Evolutionary conservation across 139 green algal genomes (phyloP), one percentile per base, ranked within the genome.

Genomic region (Parachlorella kessleri): DNA sequence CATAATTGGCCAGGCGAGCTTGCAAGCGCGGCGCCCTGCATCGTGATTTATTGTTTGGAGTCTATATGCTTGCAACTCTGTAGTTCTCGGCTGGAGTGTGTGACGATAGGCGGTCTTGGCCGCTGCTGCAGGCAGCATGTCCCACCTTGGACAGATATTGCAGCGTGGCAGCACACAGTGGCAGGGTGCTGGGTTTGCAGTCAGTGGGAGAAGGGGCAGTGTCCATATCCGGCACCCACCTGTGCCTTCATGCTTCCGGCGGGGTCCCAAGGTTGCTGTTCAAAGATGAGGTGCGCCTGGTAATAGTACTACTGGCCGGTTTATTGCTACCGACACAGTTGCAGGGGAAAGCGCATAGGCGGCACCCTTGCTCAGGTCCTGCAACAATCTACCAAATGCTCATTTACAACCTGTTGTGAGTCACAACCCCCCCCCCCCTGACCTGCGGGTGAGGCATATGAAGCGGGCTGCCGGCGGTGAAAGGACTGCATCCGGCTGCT

Each of bases 101-200:
- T n/a, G n/a, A n/a, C n/a, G n/a, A n/a, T n/a, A n/a, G n/a, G n/a
- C n/a, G n/a, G n/a, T n/a, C n/a, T n/a, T n/a, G n/a, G n/a, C n/a
- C n/a, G n/a, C n/a, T n/a, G n/a, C n/a, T n/a, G n/a, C n/a, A n/a
- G n/a, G n/a, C n/a, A n/a, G n/a, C n/a, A n/a, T n/a, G 63, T 32
- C 87, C 89, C 36, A 38, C 53, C 0, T 79, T 96, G 35, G 69
- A 85, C 23, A 76, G 69, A 6, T 91, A 91, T 74, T 74, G 83
- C 48, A 83, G 71, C 78, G 81, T 87, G 48, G 66, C 59, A 1
- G 87, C 83, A 26, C 85, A 89, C 55, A 42, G 66, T 0, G 39
- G 36, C 3, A 64, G 54, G 0, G 73, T 94, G 26, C 35, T 86
- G 32, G 85, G 78, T 48, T 59, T 94, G 33, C 6, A 75, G 24